Evolutionary conservation across 2,329 filamentous ascomycete genomes (phyloP), one percentile per base, ranked within the genome.

Genomic region (Tolypocladium tundrense): DNA sequence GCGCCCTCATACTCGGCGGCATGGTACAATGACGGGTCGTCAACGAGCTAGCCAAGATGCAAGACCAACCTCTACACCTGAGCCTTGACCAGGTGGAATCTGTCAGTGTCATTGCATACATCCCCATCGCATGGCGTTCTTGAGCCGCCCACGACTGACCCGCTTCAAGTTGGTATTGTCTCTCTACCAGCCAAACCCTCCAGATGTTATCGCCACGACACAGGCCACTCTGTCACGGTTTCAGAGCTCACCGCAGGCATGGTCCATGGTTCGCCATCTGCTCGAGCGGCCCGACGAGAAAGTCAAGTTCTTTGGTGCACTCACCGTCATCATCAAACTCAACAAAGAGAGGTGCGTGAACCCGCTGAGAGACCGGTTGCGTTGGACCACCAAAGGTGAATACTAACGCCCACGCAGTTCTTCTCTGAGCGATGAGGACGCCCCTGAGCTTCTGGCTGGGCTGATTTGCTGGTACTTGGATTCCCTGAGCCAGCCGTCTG

Each of bases 311-410:
- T 96, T 96, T 69, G 94, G 91, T 16, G 93, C 92, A 37, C 79
- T 97, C 59, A 97, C 93, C 0, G 88, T 97, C 63, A 95, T 91
- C 55, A 85, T 97, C 65, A 99, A 97, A 74, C 83, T 97, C 59
- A 97, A 97, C 69, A 88, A 87, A n/a, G 90, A 94, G 68, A 90
- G 86, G 88, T 88, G 75, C 19, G 37, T 40, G 21, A 16, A 40
- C 8, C 4, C 39, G 9, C 21, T 10, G 21, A 31, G 14, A 11
- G 9, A 4, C 10, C 39, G 8, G 4, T 37, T 33, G 48, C n/a
- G 16, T 27, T 54, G 13, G 6, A 10, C 9, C 31, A 3, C 6
- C 31, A 21, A 21, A 9, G 14, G 2, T 33, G 19, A 24, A 31
- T 42, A 16, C 35, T 53, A 27, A 35, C 13, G 4, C 24, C 16